Evolutionary conservation across 768 basidiomycete genomes (phyloP), one percentile per base, ranked within the genome.

Genomic region (Calocera viscosa): DNA sequence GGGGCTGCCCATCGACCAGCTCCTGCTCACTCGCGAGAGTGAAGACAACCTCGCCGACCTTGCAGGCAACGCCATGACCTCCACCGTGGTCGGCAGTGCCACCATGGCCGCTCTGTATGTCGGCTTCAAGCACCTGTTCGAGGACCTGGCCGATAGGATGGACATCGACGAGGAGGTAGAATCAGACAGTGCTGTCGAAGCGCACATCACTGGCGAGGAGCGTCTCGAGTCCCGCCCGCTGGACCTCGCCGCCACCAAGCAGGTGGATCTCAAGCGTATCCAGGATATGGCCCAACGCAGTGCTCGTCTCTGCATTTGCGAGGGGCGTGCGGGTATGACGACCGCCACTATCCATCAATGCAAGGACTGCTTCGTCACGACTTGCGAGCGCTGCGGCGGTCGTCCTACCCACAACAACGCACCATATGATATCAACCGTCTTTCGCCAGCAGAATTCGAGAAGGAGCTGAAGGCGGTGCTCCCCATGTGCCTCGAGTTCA

Each of bases 11-110:
- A 86, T 95, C 34, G 90, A 95, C 75, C 90, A 93, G 74, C 82
- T 97, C 1, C 81, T 96, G 22, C 81, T 97, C 65, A 96, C 94
- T 1, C 87, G 92, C 64, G 94, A 97, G 77, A 91, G 84, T 19
- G 90, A 94, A 75, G 94, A 96, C 75, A 88, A 97, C 68, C 81
- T 97, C 7, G 91, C 93, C 1, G 93, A 96, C 76, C 81, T 97
- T 17, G 94, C 94, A 22, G 94, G 94, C 1, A 97, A 97, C 73
- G 94, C 94, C 68, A 97, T 97, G 94, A 94, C 93, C 0, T 91
- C 94, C 2, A 96, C 94, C 0, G 94, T 96, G 28, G 94, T 97
- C 33, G 94, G 94, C 0, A 83, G 91, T 1, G 88, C 91, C 69
- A 90, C 96, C 69, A 78, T 95, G 66, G 86, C 89, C 19, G 91